Evolutionary conservation across 495 filamentous ascomycete genomes (phyloP), one percentile per base, ranked within the genome.

Genomic region (Penicillium atrosanguineum): DNA sequence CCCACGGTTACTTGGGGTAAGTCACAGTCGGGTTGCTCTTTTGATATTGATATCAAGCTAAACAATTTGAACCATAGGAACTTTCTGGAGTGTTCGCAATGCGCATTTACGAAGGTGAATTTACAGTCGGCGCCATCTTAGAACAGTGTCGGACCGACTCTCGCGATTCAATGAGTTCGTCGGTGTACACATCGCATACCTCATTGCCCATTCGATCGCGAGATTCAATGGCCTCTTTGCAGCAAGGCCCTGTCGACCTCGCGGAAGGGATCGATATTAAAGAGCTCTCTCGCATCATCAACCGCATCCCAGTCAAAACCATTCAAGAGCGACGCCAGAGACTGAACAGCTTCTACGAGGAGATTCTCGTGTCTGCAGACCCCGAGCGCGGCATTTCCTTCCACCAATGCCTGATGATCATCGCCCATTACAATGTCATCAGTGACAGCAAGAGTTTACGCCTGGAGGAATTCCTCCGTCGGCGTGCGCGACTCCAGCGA

Each of bases 341-440:
- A 36, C 90, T 95, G 69, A 96, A 96, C 62, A 79, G 84, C 16
- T 97, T 97, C 72, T 99, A 90, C 61, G 91, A 97, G 74, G 94
- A 99, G 73, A 85, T 97, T 31, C 83, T 97, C 69, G 94, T 97
- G 9, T 94, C 91, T 5, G 90, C 91, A 9, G 90, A 97, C 70
- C 85, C 85, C 0, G 86, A 89, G 48, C 83, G 86, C 43, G 94
- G 94, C 21, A 91, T 99, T 46, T 87, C 88, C 6, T 99, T 99
- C 71, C 95, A 90, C 18, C 83, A 87, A 6, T 87, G 95, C n/a
- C 74, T 99, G 44, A 92, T 99, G 89, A 95, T 95, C 50, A 79
- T 99, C 16, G 93, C 95, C 15, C 95, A 99, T 71, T 94, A 97
- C 78, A 99, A 99, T 55, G 90, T 99, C 64, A 99, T 99, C 65